phyloP scores from a whole-genome alignment of 1,139 yeast genomes.

The Saccharomyces hybrid region DNA sequence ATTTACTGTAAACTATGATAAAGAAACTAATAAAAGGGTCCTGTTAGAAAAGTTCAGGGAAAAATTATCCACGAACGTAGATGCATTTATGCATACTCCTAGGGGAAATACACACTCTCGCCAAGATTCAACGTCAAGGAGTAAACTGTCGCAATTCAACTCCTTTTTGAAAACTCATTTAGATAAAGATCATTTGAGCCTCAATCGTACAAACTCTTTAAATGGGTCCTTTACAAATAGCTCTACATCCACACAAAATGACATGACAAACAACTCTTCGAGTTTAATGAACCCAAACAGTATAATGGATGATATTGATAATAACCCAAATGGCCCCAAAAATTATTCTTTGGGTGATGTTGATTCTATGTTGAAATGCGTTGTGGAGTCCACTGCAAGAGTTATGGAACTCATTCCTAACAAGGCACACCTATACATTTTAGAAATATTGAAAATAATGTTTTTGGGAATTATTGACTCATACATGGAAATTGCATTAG shows the following conservation, averaged over 20 bases:
- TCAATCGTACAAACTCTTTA: constrained; percentile 25
- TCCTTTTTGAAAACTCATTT: constrained; percentile 36
- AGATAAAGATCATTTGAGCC: constrained; percentile 30
- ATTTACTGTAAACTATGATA: constrained; percentile 47
- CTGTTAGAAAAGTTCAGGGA: constrained; percentile 35
- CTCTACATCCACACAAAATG: not conserved
- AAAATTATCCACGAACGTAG: constrained; percentile 12
- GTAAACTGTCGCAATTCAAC: constrained; percentile 33
- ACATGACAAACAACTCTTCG: not conserved
- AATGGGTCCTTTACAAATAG: constrained; percentile 8
- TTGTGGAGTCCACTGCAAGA: constrained; percentile 76
- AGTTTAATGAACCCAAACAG: not conserved
- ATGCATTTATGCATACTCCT: not conserved
- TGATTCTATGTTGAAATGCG: constrained; percentile 58
- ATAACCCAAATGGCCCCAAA: constrained; percentile 13
- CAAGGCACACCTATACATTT: constrained; percentile 55
- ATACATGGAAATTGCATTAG: constrained; percentile 69
- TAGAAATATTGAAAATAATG: constrained; percentile 59
- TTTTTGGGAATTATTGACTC: constrained; percentile 64
- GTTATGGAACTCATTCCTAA: constrained; percentile 64
- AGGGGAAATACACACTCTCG: not conserved
- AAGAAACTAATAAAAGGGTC: constrained; percentile 41
- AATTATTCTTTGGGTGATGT: constrained; percentile 42
- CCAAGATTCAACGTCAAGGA: constrained; percentile 13
- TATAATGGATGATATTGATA: not conserved